Evolutionary conservation across 768 basidiomycete species (phyloP), one percentile per base, ranked within the genome.

Genomic region (Trametes villosa): DNA sequence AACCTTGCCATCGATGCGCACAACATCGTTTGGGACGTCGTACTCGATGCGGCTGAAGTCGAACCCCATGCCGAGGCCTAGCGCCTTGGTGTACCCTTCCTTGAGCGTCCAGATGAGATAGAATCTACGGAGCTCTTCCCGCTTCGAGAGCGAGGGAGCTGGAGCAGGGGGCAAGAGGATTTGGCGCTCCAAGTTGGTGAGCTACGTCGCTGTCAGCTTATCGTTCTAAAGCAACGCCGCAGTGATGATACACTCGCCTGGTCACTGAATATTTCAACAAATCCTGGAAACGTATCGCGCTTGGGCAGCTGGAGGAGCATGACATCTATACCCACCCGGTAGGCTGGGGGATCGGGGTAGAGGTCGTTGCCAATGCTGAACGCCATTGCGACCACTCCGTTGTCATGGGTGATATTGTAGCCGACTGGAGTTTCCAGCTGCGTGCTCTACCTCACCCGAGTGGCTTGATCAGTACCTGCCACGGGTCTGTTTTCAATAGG

Each of bases 71-170:
- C 93, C 93, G 33, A 89, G 70, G 0, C 94, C 94, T 33, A 94
- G 79, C 2, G 92, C 91, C 75, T 95, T 96, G 7, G 91, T 92
- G 72, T 94, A 94, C 4, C 94, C 92, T 72, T 96, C 93, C 74
- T 96, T 96, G 70, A 92, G 74, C 8, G 94, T 94, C 93, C 93
- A 95, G 64, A 92, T 83, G 80, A 87, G 87, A 68, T 89, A 92
- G 71, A 94, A 89, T 17, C 78, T 76, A 44, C 78, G 76, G n/a
- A 90, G 74, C 3, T 79, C 82, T 61, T 87, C 84, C 9, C 74
- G 69, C 59, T 80, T 72, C 27, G 83, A 72, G 8, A 80, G 68
- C 11, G 78, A 75, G 18, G 76, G 76, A 7, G 61, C 41, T 12
- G 64, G 51, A n/a, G 76, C 73, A 24, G 61, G 45, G n/a, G 65